phyloP scores from a whole-genome alignment of 2,329 filamentous ascomycete species.

The Penicillium sp. region DNA sequence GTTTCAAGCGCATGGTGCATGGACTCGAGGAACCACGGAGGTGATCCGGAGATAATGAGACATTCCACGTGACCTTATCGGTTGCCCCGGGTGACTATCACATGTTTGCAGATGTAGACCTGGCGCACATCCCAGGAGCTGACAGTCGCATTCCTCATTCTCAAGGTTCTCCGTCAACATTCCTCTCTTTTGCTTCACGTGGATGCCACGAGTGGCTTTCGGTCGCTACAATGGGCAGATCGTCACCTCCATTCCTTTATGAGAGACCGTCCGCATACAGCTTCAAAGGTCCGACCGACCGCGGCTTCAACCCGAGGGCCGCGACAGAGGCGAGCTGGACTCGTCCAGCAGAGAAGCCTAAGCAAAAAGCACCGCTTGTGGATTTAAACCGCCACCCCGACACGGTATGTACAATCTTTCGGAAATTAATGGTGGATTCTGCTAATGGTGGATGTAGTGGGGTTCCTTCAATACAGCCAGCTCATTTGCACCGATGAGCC shows the following conservation, averaged over 20 bases:
- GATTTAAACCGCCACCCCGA: constrained; percentile 85
- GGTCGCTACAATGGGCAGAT: constrained; percentile 48
- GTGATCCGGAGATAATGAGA: constrained; percentile 3
- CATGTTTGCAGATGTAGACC: constrained; percentile 13
- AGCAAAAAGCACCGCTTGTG: constrained; percentile 71
- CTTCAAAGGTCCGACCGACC: constrained; percentile 51
- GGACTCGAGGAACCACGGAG: constrained; percentile 1
- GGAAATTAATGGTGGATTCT: constrained; percentile 1
- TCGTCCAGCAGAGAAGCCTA: constrained; percentile 57
- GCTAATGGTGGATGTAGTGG: constrained; percentile 32
- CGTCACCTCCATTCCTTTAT: constrained; percentile 71
- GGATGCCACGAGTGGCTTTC: constrained; percentile 27
- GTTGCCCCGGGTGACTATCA: constrained; percentile 35
- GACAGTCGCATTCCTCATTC: constrained; percentile 21
- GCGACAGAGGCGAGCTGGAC: constrained; percentile 75
- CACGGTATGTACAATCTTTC: constrained; percentile 50
- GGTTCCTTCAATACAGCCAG: constrained; percentile 58
- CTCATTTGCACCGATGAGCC: constrained; percentile 63
- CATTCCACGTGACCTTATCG: constrained; percentile 18
- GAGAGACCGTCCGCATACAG: constrained; percentile 54
- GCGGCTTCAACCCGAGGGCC: constrained; percentile 80
- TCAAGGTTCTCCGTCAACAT: constrained; percentile 17
- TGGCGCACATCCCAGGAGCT: neutral
- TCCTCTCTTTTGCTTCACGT: constrained; percentile 33
- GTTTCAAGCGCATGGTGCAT: constrained; percentile 26